Evolutionary conservation across 768 basidiomycete species (phyloP), one percentile per base, ranked within the genome.

Genomic region (Boletus edulis): DNA sequence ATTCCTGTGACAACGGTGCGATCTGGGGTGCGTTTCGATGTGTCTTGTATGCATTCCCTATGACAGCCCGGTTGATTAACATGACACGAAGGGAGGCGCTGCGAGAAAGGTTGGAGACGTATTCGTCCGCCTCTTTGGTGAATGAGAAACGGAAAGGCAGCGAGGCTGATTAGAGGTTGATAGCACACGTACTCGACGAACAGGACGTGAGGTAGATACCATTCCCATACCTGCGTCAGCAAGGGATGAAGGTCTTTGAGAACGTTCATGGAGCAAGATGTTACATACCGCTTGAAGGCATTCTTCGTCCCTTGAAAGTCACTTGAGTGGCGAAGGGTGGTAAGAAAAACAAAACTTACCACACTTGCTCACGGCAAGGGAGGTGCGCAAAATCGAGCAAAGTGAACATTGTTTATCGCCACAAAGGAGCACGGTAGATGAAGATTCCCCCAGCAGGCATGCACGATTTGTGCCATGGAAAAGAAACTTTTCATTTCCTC

Each of bases 221-320:
- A 2, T 59, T 27, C n/a, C 57, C 58, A 14, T 59, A 59, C 42
- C 59, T 55, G 35, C 9, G 14, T 40, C 37, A 22, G 12, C 27
- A 18, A 18, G 22, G 34, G 27, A 31, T 45, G 18, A 59, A 38
- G 7, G 29, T 42, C 12, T 44, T 14, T 45, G 27, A 37, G 10
- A n/a, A 46, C 15, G 4, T 13, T 15, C 7, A 24, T 22, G 31
- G 14, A 29, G 24, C 17, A 42, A 20, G 29, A 34, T 35, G 2
- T 34, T n/a, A 35, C 59, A 12, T 47, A 60, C 59, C 58, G 58
- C 45, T 60, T 60, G 27, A 60, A 60, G 14, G 58, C 51, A 5
- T 59, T 59, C 40, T 59, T 59, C 29, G 51, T 60, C 27, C 59
- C 58, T 51, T 46, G 31, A 22, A 40, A n/a, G 22, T 24, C 3